Conservation (phyloP, 768 basidiomycete species). For the Leccinum broughii region DNA sequence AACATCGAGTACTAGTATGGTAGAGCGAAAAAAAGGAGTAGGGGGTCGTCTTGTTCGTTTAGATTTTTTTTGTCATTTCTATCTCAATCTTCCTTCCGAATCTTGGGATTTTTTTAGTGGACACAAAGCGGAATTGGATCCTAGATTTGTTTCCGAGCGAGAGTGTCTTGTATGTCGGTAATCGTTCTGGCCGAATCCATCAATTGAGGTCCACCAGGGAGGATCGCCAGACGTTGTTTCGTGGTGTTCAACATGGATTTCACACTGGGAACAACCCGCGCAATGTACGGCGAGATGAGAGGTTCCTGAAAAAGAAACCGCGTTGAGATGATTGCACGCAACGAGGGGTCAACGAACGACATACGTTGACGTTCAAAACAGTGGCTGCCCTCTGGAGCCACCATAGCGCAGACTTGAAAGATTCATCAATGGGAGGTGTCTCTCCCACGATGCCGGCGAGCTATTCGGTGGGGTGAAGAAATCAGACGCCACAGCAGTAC, state of each 20-base stretch:
- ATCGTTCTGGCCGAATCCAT: constrained; percentile 70
- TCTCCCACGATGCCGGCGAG: constrained; percentile 75
- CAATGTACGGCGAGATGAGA: constrained; percentile 78
- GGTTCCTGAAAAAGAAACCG: constrained; percentile 53
- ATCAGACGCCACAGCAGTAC: constrained; percentile 3
- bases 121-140: neutral
- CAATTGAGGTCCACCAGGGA: constrained; percentile 69
- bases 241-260: constrained; percentile 75
- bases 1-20: constrained; percentile 2
- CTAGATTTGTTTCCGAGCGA: constrained; percentile 45
- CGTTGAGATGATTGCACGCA: neutral
- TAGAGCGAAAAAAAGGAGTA: neutral
- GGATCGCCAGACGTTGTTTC: constrained; percentile 75
- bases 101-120: neutral
- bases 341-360: constrained; percentile 20
- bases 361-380: constrained; percentile 70
- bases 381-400: constrained; percentile 80
- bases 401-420: constrained; percentile 82
- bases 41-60: constrained; percentile 1
- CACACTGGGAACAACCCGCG: constrained; percentile 78
- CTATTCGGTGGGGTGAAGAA: constrained; percentile 36
- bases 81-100: neutral
- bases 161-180: constrained; percentile 72
- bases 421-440: constrained; percentile 73
- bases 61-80: neutral